Base-by-base conservation (phyloP, 345 rosid species). In the Erysimum cheiranthoides region DNA sequence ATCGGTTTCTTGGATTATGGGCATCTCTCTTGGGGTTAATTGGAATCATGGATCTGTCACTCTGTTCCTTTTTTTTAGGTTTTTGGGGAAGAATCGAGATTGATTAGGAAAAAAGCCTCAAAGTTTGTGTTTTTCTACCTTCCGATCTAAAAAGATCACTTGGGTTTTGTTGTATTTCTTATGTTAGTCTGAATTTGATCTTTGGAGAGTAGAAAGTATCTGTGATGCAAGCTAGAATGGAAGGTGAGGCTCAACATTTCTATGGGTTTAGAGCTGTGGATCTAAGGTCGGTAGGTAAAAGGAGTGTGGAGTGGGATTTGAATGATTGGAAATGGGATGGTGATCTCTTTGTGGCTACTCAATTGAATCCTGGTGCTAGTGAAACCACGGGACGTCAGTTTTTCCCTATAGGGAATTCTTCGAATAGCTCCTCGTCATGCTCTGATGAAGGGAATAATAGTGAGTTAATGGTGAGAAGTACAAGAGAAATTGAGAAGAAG, bases 241-340 rank as follows among this genome's bases (percentile, higher is more conserved):
- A 86, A 78, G 85, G 81, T 71, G 91, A 86, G 73, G 82, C 83
- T 68, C 86, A 60, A 80, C 87, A 62, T 58, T 85, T 88, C 61
- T 90, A 86, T 58, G 88, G 82, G 5, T 79, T 81, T 87, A 75
- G 77, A 74, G 73, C 82, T 8, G 53, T 70, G 53, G 82, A 84
- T 81, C 61, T 89, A 70, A 62, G 80, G 59, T 83, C 90, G 3
- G 83, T 85, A 0, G 98, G 92, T 46, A 91, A 88, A 73, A 83
- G 86, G 67, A 87, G 79, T 64, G 54, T 84, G 31, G 98, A 96
- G 42, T 96, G 99, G 98, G 90, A 89, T 81, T 81, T 87, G 85
- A 93, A 91, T 81, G 97, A 88, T 69, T 96, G 98, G 97, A 91
- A 89, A 81, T 96, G 99, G 99, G 98, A 96, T 73, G 97, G 98